These are phyloP conservation scores for Tricladium varicosporioides DNA, from an alignment of 2,329 filamentous ascomycete species.

Conservation along the genomic window DNA sequence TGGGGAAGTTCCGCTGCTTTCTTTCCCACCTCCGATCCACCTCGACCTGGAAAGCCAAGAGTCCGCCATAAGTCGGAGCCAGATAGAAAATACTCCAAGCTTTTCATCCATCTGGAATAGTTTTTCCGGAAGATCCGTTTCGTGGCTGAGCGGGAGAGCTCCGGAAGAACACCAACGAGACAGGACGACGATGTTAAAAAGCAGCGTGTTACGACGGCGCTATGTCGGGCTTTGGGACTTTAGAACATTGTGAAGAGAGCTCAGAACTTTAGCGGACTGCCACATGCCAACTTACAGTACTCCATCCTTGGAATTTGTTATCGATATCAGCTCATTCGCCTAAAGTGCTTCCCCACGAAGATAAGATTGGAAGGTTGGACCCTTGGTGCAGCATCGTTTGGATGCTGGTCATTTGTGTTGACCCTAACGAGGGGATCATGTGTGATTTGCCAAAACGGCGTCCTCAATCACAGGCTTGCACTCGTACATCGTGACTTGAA, in stretches of 20 bases:
- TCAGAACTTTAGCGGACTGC: not conserved
- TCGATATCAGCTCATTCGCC: not conserved
- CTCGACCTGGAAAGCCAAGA: not conserved
- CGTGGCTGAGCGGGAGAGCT: not conserved
- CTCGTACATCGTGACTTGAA: not conserved
- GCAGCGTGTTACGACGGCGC: not conserved
- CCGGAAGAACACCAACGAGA: not conserved
- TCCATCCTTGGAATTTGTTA: no score
- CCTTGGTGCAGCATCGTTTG: not conserved
- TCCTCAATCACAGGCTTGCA: not conserved
- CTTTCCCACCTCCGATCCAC: not conserved
- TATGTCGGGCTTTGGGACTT: not conserved
- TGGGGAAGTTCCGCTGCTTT: not conserved
- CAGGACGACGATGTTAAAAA: not conserved
- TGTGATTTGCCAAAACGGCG: not conserved
- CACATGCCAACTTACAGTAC: not conserved
- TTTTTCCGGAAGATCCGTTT: not conserved
- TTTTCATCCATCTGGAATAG: not conserved
- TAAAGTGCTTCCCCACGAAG: not conserved
- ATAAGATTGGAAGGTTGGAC: not conserved
- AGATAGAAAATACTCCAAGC: no score
- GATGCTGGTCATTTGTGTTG: not conserved
- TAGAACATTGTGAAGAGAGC: not conserved
- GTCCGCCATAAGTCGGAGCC: not conserved
- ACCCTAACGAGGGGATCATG: not conserved